Evolutionary conservation across 208 protist species (phyloP), one percentile per base, ranked within the genome.

Genomic region (Polymyxa betae): DNA sequence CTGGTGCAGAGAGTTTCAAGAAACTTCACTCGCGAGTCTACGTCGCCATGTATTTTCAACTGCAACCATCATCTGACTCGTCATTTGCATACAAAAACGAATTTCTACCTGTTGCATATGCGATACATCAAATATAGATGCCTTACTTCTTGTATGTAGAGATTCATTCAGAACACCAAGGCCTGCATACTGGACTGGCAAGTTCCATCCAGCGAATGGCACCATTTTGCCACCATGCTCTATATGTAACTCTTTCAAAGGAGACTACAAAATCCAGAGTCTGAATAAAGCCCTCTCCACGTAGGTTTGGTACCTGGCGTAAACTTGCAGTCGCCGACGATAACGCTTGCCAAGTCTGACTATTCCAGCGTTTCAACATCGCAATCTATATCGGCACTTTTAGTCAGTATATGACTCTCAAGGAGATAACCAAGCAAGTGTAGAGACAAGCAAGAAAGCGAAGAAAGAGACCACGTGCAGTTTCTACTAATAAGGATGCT

Each of bases 131-230:
- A 92, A 93, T 38, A 93, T 78, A 10, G 77, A 78, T 29, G 82
- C 87, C 12, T 29, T 41, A 38, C 44, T 66, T 45, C 41, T 66
- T 0, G 72, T 45, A 45, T 92, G 92, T 40, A 91, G 89, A 5
- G 52, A 64, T 29, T 54, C 89, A 24, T 72, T 77, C 78, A 93
- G 90, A 45, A 93, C 88, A 16, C 46, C 38, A 46, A n/a, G 16
- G 5, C 88, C 88, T 45, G 46, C 68, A 87, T 92, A 94, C 88
- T 94, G 82, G 0, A 93, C 90, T n/a, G 93, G 93, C 92, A 94
- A 90, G 0, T 77, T 41, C 35, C 91, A 94, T 38, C 90, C 93
- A 12, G 92, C 92, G 52, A 92, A 93, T 40, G 77, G 12, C 20
- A 93, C 93, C 89, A 93, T 92, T 32, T 88, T 60, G 16, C 89